Percentiles rank a stretch among this genome's conserved stretches.
These are phyloP conservation scores for Auricularia sp. DNA, from an alignment of 768 basidiomycete genomes.

Conservation along the genomic window DNA sequence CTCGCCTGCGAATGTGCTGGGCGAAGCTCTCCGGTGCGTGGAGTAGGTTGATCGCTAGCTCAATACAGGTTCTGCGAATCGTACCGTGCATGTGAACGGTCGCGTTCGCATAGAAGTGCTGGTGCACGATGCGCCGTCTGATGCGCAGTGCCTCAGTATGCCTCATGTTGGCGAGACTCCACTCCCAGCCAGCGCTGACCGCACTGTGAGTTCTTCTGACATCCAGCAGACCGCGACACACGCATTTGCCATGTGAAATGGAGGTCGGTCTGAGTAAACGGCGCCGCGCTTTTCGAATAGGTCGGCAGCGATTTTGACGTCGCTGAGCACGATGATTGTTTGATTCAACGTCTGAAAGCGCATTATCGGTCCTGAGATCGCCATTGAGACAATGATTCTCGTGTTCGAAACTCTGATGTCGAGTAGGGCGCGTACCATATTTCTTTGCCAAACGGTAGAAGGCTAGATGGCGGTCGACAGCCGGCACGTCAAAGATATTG, in stretches of 20 bases:
- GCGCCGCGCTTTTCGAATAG: constrained; percentile 4
- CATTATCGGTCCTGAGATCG: neutral
- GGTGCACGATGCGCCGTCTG: neutral
- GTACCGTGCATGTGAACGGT: neutral
- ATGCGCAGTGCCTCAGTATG: no score
- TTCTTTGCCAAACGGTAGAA: neutral
- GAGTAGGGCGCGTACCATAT: neutral
- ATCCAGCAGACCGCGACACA: no score
- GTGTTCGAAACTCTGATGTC: neutral
- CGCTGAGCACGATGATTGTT: neutral
- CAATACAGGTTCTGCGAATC: neutral
- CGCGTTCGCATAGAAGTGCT: neutral
- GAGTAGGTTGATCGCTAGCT: neutral
- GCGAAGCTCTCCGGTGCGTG: neutral
- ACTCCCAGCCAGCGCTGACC: no score
- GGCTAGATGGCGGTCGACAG: constrained; percentile 27
- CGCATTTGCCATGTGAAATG: neutral
- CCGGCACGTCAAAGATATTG: constrained; percentile 48
- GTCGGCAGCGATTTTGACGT: neutral
- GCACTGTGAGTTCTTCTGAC: no score
- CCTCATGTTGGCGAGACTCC: no score
- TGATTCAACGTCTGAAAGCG: neutral
- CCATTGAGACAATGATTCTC: neutral
- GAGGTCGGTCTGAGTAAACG: constrained; percentile 1
- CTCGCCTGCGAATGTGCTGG: neutral